phyloP scores from a whole-genome alignment of 2,329 filamentous ascomycete genomes.

The Ilyonectria mors-panacis region DNA sequence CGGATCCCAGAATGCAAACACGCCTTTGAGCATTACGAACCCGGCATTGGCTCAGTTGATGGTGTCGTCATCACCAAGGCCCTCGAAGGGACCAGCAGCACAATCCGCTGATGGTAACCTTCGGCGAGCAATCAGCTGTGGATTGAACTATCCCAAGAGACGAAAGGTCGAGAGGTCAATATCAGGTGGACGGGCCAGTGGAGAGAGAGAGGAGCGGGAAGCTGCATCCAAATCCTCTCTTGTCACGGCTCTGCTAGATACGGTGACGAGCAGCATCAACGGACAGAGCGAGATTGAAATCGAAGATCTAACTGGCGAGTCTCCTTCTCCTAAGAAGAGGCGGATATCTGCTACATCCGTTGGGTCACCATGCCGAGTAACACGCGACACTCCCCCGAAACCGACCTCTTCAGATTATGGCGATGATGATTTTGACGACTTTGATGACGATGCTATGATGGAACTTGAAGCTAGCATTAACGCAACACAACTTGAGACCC shows the following conservation, averaged over 20 bases:
- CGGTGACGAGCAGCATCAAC: slow-evolving; percentile 70
- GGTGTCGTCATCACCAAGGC: slow-evolving; percentile 79
- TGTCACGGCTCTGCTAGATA: slow-evolving; percentile 76
- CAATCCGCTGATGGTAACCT: slow-evolving; percentile 62
- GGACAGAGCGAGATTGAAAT: slow-evolving; percentile 55
- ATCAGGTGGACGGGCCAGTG: slow-evolving; percentile 51
- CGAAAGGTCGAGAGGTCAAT: slow-evolving; percentile 70
- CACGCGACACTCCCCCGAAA: slow-evolving; percentile 28
- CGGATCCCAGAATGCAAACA: slow-evolving; percentile 59
- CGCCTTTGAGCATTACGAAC: slow-evolving; percentile 63
- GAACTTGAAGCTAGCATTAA: slow-evolving; percentile 64
- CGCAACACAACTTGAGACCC: slow-evolving; percentile 46
- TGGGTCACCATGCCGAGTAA: slow-evolving; percentile 44
- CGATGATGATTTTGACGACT: slow-evolving; percentile 71
- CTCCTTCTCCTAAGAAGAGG: slow-evolving; percentile 63
- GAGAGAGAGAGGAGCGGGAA: slow-evolving; percentile 58
- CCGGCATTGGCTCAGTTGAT: slow-evolving; percentile 76
- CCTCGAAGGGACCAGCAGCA: slow-evolving; percentile 60
- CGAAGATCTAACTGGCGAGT: slow-evolving; percentile 52
- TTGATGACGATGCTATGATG: slow-evolving; percentile 73
- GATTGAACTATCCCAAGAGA: slow-evolving; percentile 80
- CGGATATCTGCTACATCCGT: slow-evolving; percentile 39
- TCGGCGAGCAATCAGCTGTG: slow-evolving; percentile 78
- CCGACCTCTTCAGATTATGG: slow-evolving; percentile 64
- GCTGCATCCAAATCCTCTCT: slow-evolving; percentile 70